Base-by-base conservation (phyloP, 1,284 basidiomycete genomes). In the Xerocomus amazonicus region DNA sequence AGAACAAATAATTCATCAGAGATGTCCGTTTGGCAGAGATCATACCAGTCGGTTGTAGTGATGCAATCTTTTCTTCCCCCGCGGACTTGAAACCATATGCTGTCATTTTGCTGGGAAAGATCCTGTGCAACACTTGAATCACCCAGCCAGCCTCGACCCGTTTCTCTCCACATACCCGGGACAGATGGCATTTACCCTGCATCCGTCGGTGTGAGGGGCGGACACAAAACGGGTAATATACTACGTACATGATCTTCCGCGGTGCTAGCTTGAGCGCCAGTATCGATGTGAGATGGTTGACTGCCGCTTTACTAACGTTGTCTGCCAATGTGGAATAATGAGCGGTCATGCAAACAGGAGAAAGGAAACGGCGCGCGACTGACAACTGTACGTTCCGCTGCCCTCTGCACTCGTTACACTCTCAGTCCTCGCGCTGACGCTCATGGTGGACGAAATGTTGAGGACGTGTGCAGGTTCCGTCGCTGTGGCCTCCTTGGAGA, bases 71-170 rank as follows among this genome's bases (percentile, higher is more conserved):
- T n/a, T 80, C 76, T 42, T 78, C 78, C 5, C 82, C 80, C 12
- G 70, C 69, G 29, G 71, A 75, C 59, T 82, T 78, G 59, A 92
- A 73, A 4, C 84, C 88, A 48, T 76, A 91, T 0, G 85, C 79
- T 1, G 92, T 94, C 92, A 95, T 94, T 67, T 86, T 89, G 47
- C 86, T 88, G 0, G 88, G 89, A 72, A 92, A 93, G 14, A 92
- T 73, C 9, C 87, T 88, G 39, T 10, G 19, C 16, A 27, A 31
- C 29, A 31, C 50, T 23, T 60, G 19, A 51, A 36, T 32, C 34
- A 35, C 43, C 31, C 42, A 7, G 9, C 28, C 40, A 32, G 29
- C 33, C 26, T 10, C 52, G 17, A 3, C 2, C 3, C 2, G 1
- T 26, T 37, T 6, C n/a, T 28, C 6, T 13, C 35, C 45, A 53